Conservation (phyloP, 2,329 filamentous ascomycete genomes). For the Sphaceloma murrayae region DNA sequence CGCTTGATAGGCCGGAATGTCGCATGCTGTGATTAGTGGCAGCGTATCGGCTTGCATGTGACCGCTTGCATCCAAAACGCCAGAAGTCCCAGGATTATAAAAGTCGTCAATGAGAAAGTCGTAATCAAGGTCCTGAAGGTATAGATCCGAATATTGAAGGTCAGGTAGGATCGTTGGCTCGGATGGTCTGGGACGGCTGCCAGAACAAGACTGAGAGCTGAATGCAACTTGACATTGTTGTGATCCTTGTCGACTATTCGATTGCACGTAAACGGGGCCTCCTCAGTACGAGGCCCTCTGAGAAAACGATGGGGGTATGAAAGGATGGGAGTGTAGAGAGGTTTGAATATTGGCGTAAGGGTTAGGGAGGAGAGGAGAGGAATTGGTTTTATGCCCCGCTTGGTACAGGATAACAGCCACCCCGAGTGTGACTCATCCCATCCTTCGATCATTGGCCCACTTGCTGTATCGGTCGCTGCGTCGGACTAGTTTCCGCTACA, state of each 20-base stretch:
- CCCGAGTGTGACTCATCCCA: too few species aligned
- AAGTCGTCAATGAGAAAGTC: too few species aligned
- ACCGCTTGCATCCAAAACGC: too few species aligned
- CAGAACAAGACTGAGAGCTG: background rate
- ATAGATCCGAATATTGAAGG: background rate
- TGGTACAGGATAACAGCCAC: too few species aligned
- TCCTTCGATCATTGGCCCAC: too few species aligned
- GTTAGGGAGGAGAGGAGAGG: background rate
- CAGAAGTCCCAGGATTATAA: too few species aligned
- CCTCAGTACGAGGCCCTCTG: constrained; percentile 2
- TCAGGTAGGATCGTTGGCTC: constrained; percentile 8
- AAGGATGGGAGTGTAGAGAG: background rate
- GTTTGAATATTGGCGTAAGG: too few species aligned
- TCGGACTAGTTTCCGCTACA: too few species aligned
- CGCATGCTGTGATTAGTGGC: too few species aligned
- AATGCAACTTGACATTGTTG: constrained; percentile 10
- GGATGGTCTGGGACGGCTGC: background rate
- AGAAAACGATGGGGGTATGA: background rate
- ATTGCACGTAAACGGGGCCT: constrained; percentile 8
- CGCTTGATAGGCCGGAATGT: too few species aligned
- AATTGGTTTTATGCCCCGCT: background rate
- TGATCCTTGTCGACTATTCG: background rate
- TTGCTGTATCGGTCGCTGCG: too few species aligned
- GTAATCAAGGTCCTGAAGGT: background rate
- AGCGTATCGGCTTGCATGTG: too few species aligned